Conservation (phyloP, 257 asterid genomes). For the Voacanga thouarsii region DNA sequence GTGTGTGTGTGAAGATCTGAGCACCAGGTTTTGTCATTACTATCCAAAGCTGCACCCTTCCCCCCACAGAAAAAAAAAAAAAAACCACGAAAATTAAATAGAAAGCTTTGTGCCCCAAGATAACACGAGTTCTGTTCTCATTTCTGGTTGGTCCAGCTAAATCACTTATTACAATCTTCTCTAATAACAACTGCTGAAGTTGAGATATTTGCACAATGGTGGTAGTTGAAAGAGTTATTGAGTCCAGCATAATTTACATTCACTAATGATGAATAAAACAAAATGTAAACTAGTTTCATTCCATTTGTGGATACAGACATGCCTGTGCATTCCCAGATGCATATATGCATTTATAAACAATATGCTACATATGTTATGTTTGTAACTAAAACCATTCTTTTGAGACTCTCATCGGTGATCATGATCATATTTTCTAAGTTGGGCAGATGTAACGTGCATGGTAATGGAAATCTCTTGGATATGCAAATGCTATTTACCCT, state of each 20-base stretch:
- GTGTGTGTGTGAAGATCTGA: background rate
- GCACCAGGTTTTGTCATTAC: background rate
- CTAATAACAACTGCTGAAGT: background rate
- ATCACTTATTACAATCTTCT: background rate
- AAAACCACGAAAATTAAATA: background rate
- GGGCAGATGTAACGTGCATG: background rate
- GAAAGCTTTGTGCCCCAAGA: background rate
- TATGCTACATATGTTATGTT: background rate
- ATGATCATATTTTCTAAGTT: too few species aligned
- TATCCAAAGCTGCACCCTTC: background rate
- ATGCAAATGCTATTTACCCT: background rate
- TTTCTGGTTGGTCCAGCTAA: background rate
- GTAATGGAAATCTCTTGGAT: background rate
- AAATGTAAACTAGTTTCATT: background rate
- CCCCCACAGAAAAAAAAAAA: too few species aligned
- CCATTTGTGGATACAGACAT: background rate
- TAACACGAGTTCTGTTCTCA: background rate
- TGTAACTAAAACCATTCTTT: background rate
- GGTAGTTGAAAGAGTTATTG: background rate
- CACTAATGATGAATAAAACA: background rate
- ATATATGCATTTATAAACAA: background rate
- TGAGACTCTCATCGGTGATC: background rate
- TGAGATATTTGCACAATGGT: background rate
- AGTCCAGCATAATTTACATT: background rate
- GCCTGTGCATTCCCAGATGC: background rate